Evolutionary conservation across 2,329 filamentous ascomycete genomes (phyloP).

Genomic region (Hansfordia pulvinata): DNA sequence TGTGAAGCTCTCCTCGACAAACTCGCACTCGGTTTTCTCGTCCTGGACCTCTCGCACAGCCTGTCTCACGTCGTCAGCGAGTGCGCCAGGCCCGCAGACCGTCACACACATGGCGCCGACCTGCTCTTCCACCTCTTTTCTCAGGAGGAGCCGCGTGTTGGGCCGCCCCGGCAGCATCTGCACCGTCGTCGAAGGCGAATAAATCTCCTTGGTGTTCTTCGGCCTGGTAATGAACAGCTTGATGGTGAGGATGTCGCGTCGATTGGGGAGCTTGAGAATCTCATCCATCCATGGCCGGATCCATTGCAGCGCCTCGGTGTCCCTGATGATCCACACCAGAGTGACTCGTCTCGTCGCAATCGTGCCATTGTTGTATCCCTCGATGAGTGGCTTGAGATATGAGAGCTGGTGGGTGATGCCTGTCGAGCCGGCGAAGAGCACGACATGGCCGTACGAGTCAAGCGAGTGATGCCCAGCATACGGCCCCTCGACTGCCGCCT

Average conservation of each 20-base stretch:
- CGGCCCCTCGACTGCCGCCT: slow-evolving; percentile 76
- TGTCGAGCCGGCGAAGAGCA: slow-evolving; percentile 84
- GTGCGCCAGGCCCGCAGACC: slow-evolving; percentile 61
- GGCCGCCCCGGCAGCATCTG: slow-evolving; percentile 88
- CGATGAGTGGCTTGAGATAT: slow-evolving; percentile 66
- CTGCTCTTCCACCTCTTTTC: slow-evolving; percentile 69
- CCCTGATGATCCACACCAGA: slow-evolving; percentile 86
- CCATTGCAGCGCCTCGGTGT: slow-evolving; percentile 84
- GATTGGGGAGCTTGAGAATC: slow-evolving; percentile 64
- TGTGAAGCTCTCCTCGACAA: slow-evolving; percentile 66
- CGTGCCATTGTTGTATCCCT: slow-evolving; percentile 54
- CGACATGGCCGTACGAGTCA: slow-evolving; percentile 80
- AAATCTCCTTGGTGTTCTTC: slow-evolving; percentile 68
- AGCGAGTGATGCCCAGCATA: slow-evolving; percentile 76
- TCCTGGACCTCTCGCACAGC: slow-evolving; percentile 53
- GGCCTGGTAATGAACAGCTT: slow-evolving; percentile 86
- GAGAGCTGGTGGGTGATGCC: slow-evolving; percentile 93
- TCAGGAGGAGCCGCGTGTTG: slow-evolving; percentile 65
- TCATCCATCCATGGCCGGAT: slow-evolving; percentile 72
- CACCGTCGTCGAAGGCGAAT: slow-evolving; percentile 63
- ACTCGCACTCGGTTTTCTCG: slow-evolving; percentile 50
- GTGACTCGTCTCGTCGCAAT: slow-evolving; percentile 71
- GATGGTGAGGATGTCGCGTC: slow-evolving; percentile 72
- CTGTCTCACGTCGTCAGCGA: slow-evolving; percentile 63
- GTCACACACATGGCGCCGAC: slow-evolving; percentile 81